Evolutionary conservation across 208 protist genomes (phyloP).

Genomic region (Kentomonas sorsogonicus): DNA sequence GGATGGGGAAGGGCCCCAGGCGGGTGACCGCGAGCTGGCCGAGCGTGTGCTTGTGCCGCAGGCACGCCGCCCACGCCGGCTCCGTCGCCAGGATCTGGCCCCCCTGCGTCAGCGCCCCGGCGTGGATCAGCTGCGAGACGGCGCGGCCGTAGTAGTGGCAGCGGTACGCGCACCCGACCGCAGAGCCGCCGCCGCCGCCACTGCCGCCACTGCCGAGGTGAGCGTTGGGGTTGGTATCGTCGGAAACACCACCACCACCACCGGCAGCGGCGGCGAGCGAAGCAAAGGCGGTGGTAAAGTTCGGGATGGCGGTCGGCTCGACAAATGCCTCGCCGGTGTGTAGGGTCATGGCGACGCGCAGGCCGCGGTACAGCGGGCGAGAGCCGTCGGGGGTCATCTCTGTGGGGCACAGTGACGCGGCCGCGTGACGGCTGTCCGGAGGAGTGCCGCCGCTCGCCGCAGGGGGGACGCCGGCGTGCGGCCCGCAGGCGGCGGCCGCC

Average conservation of each 20-base stretch:
- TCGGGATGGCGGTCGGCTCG: constrained; percentile 59
- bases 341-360: constrained; percentile 68
- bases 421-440: no score
- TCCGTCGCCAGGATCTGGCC: constrained; percentile 74
- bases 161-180: no score
- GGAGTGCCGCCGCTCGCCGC: no score
- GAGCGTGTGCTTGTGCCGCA: constrained; percentile 46
- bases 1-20: constrained; percentile 48
- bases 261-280: no score
- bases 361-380: constrained; percentile 46
- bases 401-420: no score
- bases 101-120: constrained; percentile 58
- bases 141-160: constrained; percentile 81
- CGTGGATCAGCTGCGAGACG: constrained; percentile 72
- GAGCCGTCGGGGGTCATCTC: constrained; percentile 8
- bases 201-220: no score
- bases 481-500: constrained; percentile 18
- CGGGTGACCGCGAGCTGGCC: constrained; percentile 38
- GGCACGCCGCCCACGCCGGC: constrained; percentile 63
- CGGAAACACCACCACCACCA: no score
- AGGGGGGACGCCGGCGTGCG: no score
- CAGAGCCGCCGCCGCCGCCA: no score
- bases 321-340: constrained; percentile 68
- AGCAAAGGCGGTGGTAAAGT: constrained; percentile 17
- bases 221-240: no score